phyloP scores from a whole-genome alignment of 495 filamentous ascomycete species.

The Hypoxylon rickii region DNA sequence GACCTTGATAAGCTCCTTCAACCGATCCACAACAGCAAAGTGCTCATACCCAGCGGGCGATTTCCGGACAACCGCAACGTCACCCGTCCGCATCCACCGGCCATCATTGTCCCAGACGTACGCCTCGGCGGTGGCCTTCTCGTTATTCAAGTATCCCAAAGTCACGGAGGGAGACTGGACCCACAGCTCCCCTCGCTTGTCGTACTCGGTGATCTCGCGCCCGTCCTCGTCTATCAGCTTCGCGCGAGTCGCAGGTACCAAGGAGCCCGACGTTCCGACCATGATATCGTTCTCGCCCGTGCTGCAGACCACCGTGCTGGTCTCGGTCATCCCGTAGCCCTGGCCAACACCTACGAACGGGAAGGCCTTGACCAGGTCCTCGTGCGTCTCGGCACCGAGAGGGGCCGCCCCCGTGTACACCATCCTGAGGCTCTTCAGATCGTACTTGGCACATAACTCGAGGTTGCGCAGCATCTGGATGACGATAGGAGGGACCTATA shows the following conservation, averaged over 20 bases:
- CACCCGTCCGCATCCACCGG: slow-evolving; percentile 83
- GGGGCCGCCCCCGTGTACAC: slow-evolving; percentile 86
- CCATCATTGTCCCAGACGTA: slow-evolving; percentile 72
- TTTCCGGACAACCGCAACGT: slow-evolving; percentile 74
- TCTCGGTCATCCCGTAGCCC: slow-evolving; percentile 88
- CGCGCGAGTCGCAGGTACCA: slow-evolving; percentile 68
- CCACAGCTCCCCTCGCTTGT: slow-evolving; percentile 79
- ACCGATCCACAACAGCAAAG: slow-evolving; percentile 80
- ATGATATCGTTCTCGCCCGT: slow-evolving; percentile 69
- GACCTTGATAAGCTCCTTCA: slow-evolving; percentile 94
- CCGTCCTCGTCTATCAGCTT: slow-evolving; percentile 76
- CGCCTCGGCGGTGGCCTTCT: slow-evolving; percentile 79
- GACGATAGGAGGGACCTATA: slow-evolving; percentile 82
- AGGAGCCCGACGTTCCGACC: slow-evolving; percentile 72
- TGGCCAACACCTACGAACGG: slow-evolving; percentile 73
- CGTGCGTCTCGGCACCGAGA: slow-evolving; percentile 75
- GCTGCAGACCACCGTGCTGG: slow-evolving; percentile 70
- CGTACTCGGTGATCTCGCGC: slow-evolving; percentile 73
- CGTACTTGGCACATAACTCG: slow-evolving; percentile 66
- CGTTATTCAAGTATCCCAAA: slow-evolving; percentile 84
- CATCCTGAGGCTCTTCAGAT: slow-evolving; percentile 68
- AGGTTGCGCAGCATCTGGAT: slow-evolving; percentile 76
- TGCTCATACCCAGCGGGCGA: slow-evolving; percentile 72
- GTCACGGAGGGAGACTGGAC: slow-evolving; percentile 77
- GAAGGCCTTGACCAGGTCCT: slow-evolving; percentile 66